Percentiles rank a stretch among this genome's conserved stretches.
Evolutionary conservation across 164 flowering plant genomes (phyloP).

Genomic region (Stephania yunnanensis): DNA sequence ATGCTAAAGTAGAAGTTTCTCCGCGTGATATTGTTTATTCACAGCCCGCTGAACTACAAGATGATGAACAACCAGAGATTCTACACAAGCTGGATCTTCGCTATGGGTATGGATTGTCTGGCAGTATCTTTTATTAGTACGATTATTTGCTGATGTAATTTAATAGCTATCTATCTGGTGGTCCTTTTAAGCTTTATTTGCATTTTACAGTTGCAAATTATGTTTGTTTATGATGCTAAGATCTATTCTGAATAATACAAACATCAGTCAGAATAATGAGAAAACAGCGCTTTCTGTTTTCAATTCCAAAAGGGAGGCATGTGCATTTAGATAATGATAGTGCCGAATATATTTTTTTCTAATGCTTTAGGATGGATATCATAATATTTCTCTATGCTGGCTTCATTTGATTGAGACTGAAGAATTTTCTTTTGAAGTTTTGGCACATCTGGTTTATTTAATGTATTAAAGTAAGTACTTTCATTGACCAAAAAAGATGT

Average conservation of each 20-base stretch:
- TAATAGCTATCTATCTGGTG: neutral
- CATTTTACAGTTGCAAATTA: neutral
- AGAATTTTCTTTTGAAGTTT: neutral
- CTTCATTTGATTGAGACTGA: neutral
- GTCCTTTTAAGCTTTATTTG: neutral
- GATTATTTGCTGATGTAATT: neutral
- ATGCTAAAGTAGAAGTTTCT: conserved; percentile 92
- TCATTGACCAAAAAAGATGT: too few relatives aligned
- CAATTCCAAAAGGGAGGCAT: neutral
- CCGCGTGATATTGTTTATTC: conserved; percentile 91
- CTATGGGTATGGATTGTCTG: conserved; percentile 57
- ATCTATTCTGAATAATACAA: neutral
- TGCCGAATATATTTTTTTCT: too few relatives aligned
- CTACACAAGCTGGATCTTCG: conserved; percentile 91
- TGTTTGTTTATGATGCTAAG: neutral
- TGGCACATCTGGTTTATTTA: neutral
- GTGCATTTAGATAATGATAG: neutral
- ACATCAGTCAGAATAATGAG: neutral
- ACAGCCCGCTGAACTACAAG: conserved; percentile 68
- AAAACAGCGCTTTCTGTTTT: neutral
- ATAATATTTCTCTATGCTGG: neutral
- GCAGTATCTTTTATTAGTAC: conserved; percentile 4
- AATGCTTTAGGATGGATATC: neutral
- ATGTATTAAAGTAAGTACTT: too few relatives aligned
- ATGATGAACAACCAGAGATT: conserved; percentile 55